Evolutionary conservation across 1,284 basidiomycete species (phyloP).

Genomic region (Apiotrichum sp.): DNA sequence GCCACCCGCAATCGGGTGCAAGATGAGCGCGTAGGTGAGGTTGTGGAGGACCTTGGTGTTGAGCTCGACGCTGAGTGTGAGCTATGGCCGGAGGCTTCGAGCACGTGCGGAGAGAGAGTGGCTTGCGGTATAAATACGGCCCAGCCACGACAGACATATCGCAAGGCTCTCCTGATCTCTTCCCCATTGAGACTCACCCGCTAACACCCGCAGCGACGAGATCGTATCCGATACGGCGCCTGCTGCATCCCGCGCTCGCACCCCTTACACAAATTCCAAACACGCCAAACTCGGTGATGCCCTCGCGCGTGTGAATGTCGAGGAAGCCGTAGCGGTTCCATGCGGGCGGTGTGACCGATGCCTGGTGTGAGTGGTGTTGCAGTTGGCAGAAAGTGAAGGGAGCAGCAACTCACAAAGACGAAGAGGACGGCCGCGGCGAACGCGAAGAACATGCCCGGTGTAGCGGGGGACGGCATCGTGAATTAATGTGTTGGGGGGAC

Average conservation of each 20-base stretch:
- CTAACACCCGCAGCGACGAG: conserved; percentile 23
- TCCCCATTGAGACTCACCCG: conserved; percentile 16
- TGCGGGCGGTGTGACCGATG: conserved; percentile 57
- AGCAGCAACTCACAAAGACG: conserved; percentile 15
- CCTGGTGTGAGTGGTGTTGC: conserved; percentile 53
- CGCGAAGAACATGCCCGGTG: conserved; percentile 35
- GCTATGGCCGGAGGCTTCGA: background rate
- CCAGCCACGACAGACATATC: conserved; percentile 11
- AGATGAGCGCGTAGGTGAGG: conserved; percentile 64
- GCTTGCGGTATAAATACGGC: background rate
- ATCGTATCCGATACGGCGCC: conserved; percentile 33
- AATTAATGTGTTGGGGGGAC: background rate
- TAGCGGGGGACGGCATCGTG: conserved; percentile 1
- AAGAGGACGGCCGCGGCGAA: conserved; percentile 30
- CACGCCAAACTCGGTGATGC: conserved; percentile 58
- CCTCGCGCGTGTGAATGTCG: conserved; percentile 48
- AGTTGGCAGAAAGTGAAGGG: conserved; percentile 44
- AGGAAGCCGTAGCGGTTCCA: conserved; percentile 68
- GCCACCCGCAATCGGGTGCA: conserved; percentile 70
- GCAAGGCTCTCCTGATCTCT: too few relatives aligned
- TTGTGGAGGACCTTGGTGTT: conserved; percentile 58
- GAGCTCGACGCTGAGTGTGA: conserved; percentile 26
- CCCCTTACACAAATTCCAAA: conserved; percentile 61
- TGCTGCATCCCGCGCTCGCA: conserved; percentile 43
- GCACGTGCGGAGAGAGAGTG: too few relatives aligned